A percentile compares a stretch with the other conserved stretches of the same genome.
phyloP scores from a whole-genome alignment of 805 yeast genomes.

The Scheffersomyces spartinae region DNA sequence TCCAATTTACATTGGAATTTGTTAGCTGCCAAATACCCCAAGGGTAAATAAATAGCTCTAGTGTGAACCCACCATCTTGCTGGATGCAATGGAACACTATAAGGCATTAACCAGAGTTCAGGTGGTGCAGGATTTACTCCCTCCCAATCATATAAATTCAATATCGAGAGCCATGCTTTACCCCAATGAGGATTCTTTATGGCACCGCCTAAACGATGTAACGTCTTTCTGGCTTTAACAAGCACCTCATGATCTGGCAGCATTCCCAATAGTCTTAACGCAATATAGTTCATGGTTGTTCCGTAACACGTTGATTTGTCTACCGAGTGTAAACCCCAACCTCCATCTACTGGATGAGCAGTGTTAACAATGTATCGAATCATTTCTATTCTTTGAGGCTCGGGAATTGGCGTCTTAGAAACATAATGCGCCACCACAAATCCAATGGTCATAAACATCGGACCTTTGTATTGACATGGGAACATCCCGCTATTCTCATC shows the following conservation, averaged over 20 bases:
- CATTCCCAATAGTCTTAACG: slow-evolving; percentile 72
- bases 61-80: slow-evolving; percentile 99
- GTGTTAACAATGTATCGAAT: slow-evolving; percentile 81
- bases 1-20: slow-evolving; percentile 45
- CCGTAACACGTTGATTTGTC: slow-evolving; percentile 96
- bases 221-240: slow-evolving; percentile 58
- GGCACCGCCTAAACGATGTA: slow-evolving; percentile 79
- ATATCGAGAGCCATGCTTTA: slow-evolving; percentile 74
- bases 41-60: slow-evolving; percentile 77
- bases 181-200: slow-evolving; percentile 95
- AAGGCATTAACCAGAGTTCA: slow-evolving; percentile 84
- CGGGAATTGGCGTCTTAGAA: slow-evolving; percentile 57
- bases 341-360: slow-evolving; percentile 98
- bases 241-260: slow-evolving; percentile 66
- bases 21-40: slow-evolving; percentile 67
- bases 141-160: slow-evolving; percentile 83
- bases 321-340: slow-evolving; percentile 93
- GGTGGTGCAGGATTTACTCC: slow-evolving; percentile 99
- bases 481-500: slow-evolving; percentile 70
- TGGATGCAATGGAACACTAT: slow-evolving; percentile 75
- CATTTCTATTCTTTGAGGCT: slow-evolving; percentile 54
- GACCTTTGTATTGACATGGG: slow-evolving; percentile 92
- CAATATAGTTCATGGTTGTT: slow-evolving; percentile 76
- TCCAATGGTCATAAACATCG: slow-evolving; percentile 95
- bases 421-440: slow-evolving; percentile 66